phyloP scores from a whole-genome alignment of 129 eudicot genomes.

The Flaveria brownii region DNA sequence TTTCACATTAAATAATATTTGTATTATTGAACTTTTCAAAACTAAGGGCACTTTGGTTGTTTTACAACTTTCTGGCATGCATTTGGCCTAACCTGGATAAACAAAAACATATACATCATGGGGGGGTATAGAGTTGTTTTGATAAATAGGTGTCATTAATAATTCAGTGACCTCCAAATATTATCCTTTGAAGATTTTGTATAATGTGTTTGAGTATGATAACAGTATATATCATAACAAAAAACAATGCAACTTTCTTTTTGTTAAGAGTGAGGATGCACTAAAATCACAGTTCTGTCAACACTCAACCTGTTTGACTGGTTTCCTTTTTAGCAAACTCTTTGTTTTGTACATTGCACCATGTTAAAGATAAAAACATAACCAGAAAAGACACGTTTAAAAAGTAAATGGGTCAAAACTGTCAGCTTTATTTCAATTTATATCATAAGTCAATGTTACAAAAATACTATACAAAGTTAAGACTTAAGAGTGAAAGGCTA shows the following conservation, averaged over 20 bases:
- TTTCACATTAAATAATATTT: background rate
- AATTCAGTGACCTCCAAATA: background rate
- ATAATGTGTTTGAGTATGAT: background rate
- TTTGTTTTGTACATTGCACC: background rate
- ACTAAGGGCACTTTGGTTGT: background rate
- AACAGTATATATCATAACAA: background rate
- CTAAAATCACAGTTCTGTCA: background rate
- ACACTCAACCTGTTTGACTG: background rate
- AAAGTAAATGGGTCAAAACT: background rate
- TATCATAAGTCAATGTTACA: conserved; percentile 1
- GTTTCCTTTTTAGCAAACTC: background rate
- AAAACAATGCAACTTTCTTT: background rate
- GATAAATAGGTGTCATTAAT: background rate
- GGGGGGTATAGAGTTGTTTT: background rate
- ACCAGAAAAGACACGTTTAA: background rate
- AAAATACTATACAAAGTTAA: conserved; percentile 6
- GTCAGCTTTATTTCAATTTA: background rate
- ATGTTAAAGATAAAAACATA: background rate
- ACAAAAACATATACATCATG: background rate
- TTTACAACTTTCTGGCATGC: background rate
- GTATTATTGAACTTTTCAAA: background rate
- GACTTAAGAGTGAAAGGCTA: background rate
- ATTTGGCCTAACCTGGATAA: background rate
- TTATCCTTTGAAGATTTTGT: background rate
- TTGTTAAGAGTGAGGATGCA: too few relatives aligned